Base-by-base conservation (phyloP, 768 basidiomycete genomes). In the Russula dissimulans region DNA sequence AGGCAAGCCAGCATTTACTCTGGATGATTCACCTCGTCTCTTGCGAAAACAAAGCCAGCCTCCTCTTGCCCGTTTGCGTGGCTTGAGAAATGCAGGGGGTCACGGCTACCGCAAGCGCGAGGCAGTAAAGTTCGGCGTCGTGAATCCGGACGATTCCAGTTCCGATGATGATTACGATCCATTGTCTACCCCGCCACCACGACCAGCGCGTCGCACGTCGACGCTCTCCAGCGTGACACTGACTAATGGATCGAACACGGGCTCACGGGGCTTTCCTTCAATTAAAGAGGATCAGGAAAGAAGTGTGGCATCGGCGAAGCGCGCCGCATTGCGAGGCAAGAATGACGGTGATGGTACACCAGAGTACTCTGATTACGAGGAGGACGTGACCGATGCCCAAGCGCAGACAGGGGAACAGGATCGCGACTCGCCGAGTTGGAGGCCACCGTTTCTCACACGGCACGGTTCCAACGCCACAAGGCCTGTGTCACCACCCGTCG, bases 391-490 rank as follows among this genome's bases (percentile, higher is more conserved):
- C 34, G 65, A 63, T 8, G 59, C 59, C 3, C 50, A 51, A 6
- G 59, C 53, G 2, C 26, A 50, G 3, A 42, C 53, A 22, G 46
- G 46, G 4, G 38, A 42, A 43, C 36, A 26, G 22, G 22, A 59
- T n/a, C 63, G 66, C 18, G 61, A 72, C 54, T 63, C 46, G 31
- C 67, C 69, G 0, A 70, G 68, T 11, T 83, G 82, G 81, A 76
- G 71, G 18, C 82, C 83, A 0, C 78, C 68, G 0, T 84, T 84
- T 67, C 69, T 82, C 58, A 70, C 74, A 44, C 76, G 77, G 8
- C 75, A 78, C 58, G 66, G 34, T 47, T 34, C 57, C 6, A 44
- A 18, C 57, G 46, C 31, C 34, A 57, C 14, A 50, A 57, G 50
- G 5, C 17, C 56, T 46, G 46, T 26, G 22, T 26, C 38, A 7